Evolutionary conservation across 208 protist genomes (phyloP).

Genomic region (Borovskyia barvae): DNA sequence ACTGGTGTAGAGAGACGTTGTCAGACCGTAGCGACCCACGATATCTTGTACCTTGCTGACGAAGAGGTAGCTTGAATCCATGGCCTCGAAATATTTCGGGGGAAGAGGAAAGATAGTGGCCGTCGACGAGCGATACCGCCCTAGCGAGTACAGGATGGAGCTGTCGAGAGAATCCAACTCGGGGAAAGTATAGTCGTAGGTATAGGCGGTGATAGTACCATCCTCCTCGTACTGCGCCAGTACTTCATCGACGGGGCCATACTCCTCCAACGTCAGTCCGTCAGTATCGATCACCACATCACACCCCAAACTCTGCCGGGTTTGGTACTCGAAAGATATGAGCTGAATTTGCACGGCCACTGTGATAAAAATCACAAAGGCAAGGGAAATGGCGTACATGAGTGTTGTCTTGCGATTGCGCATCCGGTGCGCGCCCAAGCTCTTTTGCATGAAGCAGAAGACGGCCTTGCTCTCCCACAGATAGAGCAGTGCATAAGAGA

Average conservation of each 20-base stretch:
- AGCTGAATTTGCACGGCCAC: conserved; percentile 87
- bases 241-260: conserved; percentile 4
- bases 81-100: conserved; percentile 67
- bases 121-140: conserved; percentile 23
- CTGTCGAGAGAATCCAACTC: neutral
- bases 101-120: conserved; percentile 24
- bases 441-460: conserved; percentile 82
- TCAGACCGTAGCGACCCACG: conserved; percentile 35
- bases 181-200: conserved; percentile 7
- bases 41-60: conserved; percentile 14
- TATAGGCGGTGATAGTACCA: conserved; percentile 12
- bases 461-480: conserved; percentile 89
- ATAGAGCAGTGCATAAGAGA: conserved; percentile 69
- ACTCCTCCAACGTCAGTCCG: conserved; percentile 5
- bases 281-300: conserved; percentile 22
- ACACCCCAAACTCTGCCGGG: conserved; percentile 23
- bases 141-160: conserved; percentile 25
- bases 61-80: conserved; percentile 30
- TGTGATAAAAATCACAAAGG: conserved; percentile 94
- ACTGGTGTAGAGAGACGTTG: conserved; percentile 41
- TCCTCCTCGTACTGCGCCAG: conserved; percentile 1
- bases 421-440: conserved; percentile 85
- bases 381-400: conserved; percentile 93
- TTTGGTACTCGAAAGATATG: conserved; percentile 29
- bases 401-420: conserved; percentile 95